A percentile compares a stretch with the other conserved stretches of the same genome.
Conservation (phyloP, 805 yeast species). For the Starmerella scarabaei region DNA sequence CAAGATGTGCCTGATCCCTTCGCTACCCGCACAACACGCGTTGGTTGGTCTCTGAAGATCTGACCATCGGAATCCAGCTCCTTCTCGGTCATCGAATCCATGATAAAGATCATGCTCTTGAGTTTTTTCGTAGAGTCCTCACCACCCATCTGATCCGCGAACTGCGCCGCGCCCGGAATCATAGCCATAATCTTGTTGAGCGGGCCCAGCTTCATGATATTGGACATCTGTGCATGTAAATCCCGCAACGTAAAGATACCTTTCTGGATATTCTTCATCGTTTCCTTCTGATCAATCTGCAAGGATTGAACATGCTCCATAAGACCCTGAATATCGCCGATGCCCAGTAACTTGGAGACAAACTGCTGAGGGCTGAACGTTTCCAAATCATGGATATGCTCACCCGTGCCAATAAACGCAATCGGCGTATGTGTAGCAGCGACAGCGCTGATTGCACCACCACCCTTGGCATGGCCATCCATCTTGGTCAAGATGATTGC, state of each 20-base stretch:
- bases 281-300: slow-evolving; percentile 74
- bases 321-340: slow-evolving; percentile 87
- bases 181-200: slow-evolving; percentile 83
- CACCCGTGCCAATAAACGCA: slow-evolving; percentile 96
- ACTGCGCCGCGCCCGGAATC: slow-evolving; percentile 82
- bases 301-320: slow-evolving; percentile 87
- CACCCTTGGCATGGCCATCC: slow-evolving; percentile 99
- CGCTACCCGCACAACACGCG: slow-evolving; percentile 79
- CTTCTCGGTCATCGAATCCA: slow-evolving; percentile 91
- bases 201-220: slow-evolving; percentile 94
- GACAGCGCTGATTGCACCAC: slow-evolving; percentile 98
- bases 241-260: slow-evolving; percentile 89
- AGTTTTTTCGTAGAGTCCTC: slow-evolving; percentile 77
- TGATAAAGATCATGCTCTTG: slow-evolving; percentile 76
- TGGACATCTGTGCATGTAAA: slow-evolving; percentile 87
- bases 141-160: slow-evolving; percentile 80
- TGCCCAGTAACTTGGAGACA: slow-evolving; percentile 82
- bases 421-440: slow-evolving; percentile 95
- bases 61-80: slow-evolving; percentile 87
- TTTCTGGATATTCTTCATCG: slow-evolving; percentile 78
- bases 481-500: slow-evolving; percentile 87
- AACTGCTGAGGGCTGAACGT: slow-evolving; percentile 80
- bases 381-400: slow-evolving; percentile 86
- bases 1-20: slow-evolving; percentile 89
- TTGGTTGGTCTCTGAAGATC: slow-evolving; percentile 65